Evolutionary conservation across 495 filamentous ascomycete species (phyloP).

Genomic region (Melanomma pulvis-pyrius): DNA sequence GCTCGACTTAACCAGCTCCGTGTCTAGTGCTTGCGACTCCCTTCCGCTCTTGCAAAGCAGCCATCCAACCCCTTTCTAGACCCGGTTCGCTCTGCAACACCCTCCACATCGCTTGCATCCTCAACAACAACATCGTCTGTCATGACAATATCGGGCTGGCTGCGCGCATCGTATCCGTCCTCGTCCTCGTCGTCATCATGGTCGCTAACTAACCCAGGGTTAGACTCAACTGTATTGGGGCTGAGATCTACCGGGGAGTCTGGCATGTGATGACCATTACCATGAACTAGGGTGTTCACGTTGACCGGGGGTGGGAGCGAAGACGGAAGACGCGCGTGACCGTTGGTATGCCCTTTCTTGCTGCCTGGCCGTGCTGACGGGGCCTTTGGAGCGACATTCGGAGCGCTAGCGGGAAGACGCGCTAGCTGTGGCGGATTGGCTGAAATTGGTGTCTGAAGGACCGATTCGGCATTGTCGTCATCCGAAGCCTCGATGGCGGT

Average conservation of each 20-base stretch:
- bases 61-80: constrained; percentile 35
- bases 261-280: constrained; percentile 34
- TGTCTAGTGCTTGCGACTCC: constrained; percentile 30
- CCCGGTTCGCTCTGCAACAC: constrained; percentile 20
- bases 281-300: constrained; percentile 37
- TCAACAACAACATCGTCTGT: constrained; percentile 38
- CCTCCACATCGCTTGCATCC: constrained; percentile 40
- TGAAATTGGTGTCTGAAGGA: constrained; percentile 15
- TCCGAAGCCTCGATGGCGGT: constrained; percentile 29
- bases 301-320: constrained; percentile 18
- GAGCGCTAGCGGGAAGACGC: constrained; percentile 27
- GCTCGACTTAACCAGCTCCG: constrained; percentile 7
- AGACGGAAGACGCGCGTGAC: constrained; percentile 19
- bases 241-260: constrained; percentile 63
- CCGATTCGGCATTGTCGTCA: constrained; percentile 27
- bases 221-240: constrained; percentile 77
- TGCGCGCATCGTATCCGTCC: constrained; percentile 39
- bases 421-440: constrained; percentile 24
- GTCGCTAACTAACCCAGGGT: constrained; percentile 87
- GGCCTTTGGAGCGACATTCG: constrained; percentile 13
- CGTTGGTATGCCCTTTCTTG: constrained; percentile 18
- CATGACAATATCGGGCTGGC: constrained; percentile 32
- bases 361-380: constrained; percentile 30
- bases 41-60: constrained; percentile 33
- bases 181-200: constrained; percentile 58